Conservation (phyloP, 345 rosid species). For the Salix exigua region DNA sequence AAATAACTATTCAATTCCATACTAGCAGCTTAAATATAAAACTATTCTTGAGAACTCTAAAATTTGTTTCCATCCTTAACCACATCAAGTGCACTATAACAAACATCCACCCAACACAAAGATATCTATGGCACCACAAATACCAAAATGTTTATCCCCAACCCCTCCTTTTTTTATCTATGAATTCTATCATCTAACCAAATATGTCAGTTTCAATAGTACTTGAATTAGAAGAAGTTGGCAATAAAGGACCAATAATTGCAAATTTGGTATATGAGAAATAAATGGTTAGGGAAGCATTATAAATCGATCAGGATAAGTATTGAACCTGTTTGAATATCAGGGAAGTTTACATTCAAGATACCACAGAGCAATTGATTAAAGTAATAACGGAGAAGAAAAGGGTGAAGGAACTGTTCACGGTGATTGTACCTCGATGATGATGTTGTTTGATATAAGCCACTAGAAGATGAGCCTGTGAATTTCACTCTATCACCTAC, state of each 20-base stretch:
- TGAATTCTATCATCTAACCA: not conserved
- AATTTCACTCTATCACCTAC: conserved; percentile 81
- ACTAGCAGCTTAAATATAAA: not conserved
- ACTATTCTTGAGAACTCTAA: not conserved
- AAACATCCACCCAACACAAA: not conserved
- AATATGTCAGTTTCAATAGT: not conserved
- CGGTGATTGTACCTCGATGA: conserved; percentile 48
- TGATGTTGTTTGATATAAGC: conserved; percentile 44
- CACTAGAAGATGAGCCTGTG: conserved; percentile 40
- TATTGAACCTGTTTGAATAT: not conserved
- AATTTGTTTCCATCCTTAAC: not conserved
- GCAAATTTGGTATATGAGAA: not conserved
- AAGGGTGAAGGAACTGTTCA: not conserved
- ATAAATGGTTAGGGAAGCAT: not conserved
- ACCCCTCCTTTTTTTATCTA: not conserved
- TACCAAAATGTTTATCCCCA: not conserved
- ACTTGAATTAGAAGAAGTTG: not conserved
- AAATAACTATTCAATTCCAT: not conserved
- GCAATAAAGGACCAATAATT: not conserved
- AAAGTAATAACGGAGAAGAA: not conserved
- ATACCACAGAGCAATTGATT: not conserved
- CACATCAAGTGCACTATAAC: not conserved
- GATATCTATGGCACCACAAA: not conserved
- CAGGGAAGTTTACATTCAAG: not conserved
- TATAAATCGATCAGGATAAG: not conserved